Evolutionary conservation across 2,329 filamentous ascomycete species (phyloP).

Genomic region (Cytospora mali): DNA sequence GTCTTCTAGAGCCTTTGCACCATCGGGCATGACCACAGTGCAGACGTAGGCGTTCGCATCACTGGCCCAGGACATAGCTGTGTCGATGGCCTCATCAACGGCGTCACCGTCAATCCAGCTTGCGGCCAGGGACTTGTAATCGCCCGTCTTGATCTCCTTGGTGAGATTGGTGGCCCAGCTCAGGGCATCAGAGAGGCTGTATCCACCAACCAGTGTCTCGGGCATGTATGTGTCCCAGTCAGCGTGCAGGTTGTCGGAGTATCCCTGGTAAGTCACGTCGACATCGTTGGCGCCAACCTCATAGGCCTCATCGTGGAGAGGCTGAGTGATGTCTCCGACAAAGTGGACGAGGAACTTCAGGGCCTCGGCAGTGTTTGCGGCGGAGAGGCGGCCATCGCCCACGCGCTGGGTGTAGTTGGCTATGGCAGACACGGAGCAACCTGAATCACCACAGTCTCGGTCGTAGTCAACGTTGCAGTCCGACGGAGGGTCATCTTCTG

Average conservation of each 20-base stretch:
- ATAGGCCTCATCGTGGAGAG: slow-evolving; percentile 55
- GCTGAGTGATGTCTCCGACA: slow-evolving; percentile 59
- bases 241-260: slow-evolving; percentile 59
- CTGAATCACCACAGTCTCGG: slow-evolving; percentile 47
- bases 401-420: slow-evolving; percentile 39
- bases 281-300: slow-evolving; percentile 60
- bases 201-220: slow-evolving; percentile 43
- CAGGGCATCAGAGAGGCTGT: slow-evolving; percentile 37
- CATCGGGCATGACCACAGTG: slow-evolving; percentile 44
- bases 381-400: slow-evolving; percentile 27
- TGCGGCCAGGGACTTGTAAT: slow-evolving; percentile 37
- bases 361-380: slow-evolving; percentile 37
- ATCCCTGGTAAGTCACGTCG: slow-evolving; percentile 53
- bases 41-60: slow-evolving; percentile 48
- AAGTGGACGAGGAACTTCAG: slow-evolving; percentile 51
- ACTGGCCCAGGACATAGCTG: slow-evolving; percentile 46
- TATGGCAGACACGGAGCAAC: slow-evolving; percentile 50
- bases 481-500: slow-evolving; percentile 53
- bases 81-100: slow-evolving; percentile 40
- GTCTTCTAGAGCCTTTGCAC: slow-evolving; percentile 40
- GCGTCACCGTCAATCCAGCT: slow-evolving; percentile 44
- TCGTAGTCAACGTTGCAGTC: slow-evolving; percentile 46
- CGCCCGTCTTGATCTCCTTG: slow-evolving; percentile 40
- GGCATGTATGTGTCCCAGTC: slow-evolving; percentile 61
- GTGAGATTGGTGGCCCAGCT: slow-evolving; percentile 42